A percentile compares a stretch with the other conserved stretches of the same genome.
These are phyloP conservation scores for Ogataea neopini DNA, from an alignment of 805 yeast genomes.

Conservation along the genomic window DNA sequence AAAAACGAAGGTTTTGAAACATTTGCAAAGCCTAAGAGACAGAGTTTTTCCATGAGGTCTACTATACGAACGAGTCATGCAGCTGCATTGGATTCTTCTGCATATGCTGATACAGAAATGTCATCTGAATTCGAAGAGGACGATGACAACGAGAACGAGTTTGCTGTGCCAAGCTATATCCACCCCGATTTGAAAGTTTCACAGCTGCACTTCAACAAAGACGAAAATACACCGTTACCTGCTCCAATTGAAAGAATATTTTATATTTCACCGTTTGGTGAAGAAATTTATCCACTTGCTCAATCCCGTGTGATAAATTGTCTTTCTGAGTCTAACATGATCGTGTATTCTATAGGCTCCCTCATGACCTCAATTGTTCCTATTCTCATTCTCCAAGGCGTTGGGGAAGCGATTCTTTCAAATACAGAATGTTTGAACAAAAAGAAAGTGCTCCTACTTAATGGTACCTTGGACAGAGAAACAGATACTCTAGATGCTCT, in stretches of 20 bases:
- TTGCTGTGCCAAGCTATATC: slow-evolving; percentile 66
- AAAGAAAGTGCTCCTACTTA: slow-evolving; percentile 63
- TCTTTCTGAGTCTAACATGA: slow-evolving; percentile 49
- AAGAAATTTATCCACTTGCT: slow-evolving; percentile 78
- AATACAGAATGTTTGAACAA: slow-evolving; percentile 2
- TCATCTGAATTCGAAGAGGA: slow-evolving; percentile 5
- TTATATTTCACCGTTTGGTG: slow-evolving; percentile 85
- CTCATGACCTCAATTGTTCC: slow-evolving; percentile 87
- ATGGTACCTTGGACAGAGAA: slow-evolving; percentile 79
- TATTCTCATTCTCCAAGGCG: slow-evolving; percentile 68
- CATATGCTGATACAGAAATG: neutral
- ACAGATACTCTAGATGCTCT: slow-evolving; percentile 65
- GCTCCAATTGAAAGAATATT: slow-evolving; percentile 73
- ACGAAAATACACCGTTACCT: slow-evolving; percentile 58
- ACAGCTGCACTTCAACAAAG: slow-evolving; percentile 71
- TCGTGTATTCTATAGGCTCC: slow-evolving; percentile 84
- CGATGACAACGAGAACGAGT: slow-evolving; percentile 40
- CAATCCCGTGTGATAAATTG: slow-evolving; percentile 58
- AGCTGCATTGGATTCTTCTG: slow-evolving; percentile 7
- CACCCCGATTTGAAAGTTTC: slow-evolving; percentile 78
- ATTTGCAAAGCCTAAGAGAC: neutral
- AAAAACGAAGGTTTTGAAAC: neutral
- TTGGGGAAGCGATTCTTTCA: slow-evolving; percentile 57
- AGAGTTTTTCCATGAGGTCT: neutral
- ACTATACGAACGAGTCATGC: neutral